Base-by-base conservation (phyloP, 306 rosid species). In the Casuarina cunninghamiana region DNA sequence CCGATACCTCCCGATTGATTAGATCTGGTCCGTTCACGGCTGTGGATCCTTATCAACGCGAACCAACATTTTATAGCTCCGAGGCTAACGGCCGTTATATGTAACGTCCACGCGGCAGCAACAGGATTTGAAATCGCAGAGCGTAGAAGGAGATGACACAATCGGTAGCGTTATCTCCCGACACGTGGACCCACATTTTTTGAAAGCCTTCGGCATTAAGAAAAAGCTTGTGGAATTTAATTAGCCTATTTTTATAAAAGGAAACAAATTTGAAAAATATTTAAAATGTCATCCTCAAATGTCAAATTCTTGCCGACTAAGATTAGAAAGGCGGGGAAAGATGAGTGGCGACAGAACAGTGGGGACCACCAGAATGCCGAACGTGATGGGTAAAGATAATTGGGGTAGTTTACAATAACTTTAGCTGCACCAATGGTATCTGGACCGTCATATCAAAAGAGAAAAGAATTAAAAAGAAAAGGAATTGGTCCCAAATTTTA, bases 21-120 rank as follows among this genome's bases (percentile, higher is more conserved):
- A 26, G 75, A 90, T 90, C 89, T 62, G 0, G 0, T 4, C 90
- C 89, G 90, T 86, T 46, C 42, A 53, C 66, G 15, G 5, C 15
- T 13, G 12, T 44, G 50, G 43, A 16, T 67, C 49, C 15, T 6
- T 39, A 67, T 0, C 5, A 60, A 35, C 43, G 43, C 11, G 12
- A n/a, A 61, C n/a, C n/a, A 35, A 2, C 2, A 0, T 6, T 62
- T 62, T 62, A 62, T 35, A 62, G 44, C 43, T 0, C 69, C 43
- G 44, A 62, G 69, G 44, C 6, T 37, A 62, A 37, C 69, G 13
- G 69, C 69, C n/a, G 69, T 48, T 58, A 8, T 38, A 55, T 75
- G 51, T 3, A 17, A 50, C n/a, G 10, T 43, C 46, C 26, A 2
- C 5, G 42, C 71, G 6, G 2, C 5, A 2, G 35, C 69, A 51